Evolutionary conservation across 495 filamentous ascomycete genomes (phyloP).

Genomic region (Neurospora africana): DNA sequence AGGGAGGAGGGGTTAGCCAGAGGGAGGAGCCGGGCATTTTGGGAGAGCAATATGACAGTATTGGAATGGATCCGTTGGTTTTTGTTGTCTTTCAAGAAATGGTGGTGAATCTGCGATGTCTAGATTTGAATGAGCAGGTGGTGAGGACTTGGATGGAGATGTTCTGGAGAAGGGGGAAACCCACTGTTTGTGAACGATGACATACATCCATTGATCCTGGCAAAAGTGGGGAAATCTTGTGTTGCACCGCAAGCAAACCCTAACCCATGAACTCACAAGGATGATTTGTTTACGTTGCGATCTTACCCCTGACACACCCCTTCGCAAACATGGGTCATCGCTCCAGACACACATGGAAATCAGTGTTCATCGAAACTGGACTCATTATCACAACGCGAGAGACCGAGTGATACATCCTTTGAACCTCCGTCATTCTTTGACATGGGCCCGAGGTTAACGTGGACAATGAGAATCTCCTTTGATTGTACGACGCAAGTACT

Average conservation of each 20-base stretch:
- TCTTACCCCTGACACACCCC: neutral
- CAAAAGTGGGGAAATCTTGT: neutral
- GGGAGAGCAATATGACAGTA: neutral
- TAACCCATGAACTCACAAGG: neutral
- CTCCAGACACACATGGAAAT: neutral
- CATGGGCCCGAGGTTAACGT: neutral
- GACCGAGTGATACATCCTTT: neutral
- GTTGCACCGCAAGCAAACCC: neutral
- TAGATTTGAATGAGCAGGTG: too few species aligned
- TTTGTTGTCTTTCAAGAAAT: neutral
- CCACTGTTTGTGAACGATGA: neutral
- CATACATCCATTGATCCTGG: neutral
- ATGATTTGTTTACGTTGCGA: neutral
- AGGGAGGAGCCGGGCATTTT: constrained; percentile 23
- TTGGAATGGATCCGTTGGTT: neutral
- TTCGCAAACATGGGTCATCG: neutral
- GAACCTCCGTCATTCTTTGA: neutral
- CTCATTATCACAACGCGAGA: neutral
- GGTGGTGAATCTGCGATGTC: too few species aligned
- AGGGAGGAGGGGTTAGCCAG: constrained; percentile 21
- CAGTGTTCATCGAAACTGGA: neutral
- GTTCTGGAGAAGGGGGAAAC: neutral
- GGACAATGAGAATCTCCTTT: neutral
- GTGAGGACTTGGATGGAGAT: neutral
- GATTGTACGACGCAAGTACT: neutral